phyloP scores from a whole-genome alignment of 2,329 filamentous ascomycete species.

The Trichoderma asperellum region DNA sequence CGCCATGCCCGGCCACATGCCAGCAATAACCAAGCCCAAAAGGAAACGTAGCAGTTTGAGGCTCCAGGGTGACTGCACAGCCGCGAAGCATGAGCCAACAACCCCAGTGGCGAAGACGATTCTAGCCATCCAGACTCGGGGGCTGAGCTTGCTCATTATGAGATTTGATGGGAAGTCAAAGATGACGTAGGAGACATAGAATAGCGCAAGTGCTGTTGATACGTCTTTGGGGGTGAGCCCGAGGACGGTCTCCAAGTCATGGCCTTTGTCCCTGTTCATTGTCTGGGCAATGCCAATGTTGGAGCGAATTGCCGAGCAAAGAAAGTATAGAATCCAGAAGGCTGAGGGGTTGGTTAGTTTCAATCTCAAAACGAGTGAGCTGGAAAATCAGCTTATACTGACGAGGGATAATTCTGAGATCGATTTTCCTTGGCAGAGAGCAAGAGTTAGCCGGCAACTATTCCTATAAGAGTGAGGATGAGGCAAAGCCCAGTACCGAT shows the following conservation, averaged over 20 bases:
- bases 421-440: conserved; percentile 54
- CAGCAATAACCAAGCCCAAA: conserved; percentile 84
- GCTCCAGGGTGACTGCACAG: conserved; percentile 81
- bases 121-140: conserved; percentile 87
- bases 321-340: conserved; percentile 89
- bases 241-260: conserved; percentile 76
- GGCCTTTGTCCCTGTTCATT: conserved; percentile 74
- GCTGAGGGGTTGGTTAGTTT: conserved; percentile 48
- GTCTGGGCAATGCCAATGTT: conserved; percentile 94
- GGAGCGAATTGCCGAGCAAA: conserved; percentile 88
- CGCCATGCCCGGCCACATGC: conserved; percentile 95
- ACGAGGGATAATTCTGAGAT: conserved; percentile 64
- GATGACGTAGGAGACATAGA: conserved; percentile 90
- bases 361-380: conserved; percentile 5
- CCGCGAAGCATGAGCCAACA: conserved; percentile 81
- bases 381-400: conserved; percentile 30
- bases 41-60: conserved; percentile 86
- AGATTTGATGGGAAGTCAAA: conserved; percentile 90
- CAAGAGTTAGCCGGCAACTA: conserved; percentile 3
- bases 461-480: background rate
- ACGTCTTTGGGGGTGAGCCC: conserved; percentile 73
- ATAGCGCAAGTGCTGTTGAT: conserved; percentile 81
- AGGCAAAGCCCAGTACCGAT: conserved; percentile 42
- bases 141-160: conserved; percentile 82
- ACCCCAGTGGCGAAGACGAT: conserved; percentile 87